A percentile compares a stretch with the other conserved stretches of the same genome.
Conservation (phyloP, 164 flowering plant species). For the Vitis rotundifolia region DNA sequence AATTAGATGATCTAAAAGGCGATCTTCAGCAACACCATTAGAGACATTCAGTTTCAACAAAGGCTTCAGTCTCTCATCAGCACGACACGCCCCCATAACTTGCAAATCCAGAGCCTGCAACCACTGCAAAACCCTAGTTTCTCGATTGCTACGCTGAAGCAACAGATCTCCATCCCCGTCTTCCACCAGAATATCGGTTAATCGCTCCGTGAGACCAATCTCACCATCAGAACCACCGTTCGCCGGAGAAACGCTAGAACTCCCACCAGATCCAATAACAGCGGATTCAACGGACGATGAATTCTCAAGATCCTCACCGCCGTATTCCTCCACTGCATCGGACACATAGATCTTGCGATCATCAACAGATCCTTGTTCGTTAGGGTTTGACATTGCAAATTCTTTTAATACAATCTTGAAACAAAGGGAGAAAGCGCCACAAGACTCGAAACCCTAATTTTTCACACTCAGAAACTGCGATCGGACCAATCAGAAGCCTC, state of each 20-base stretch:
- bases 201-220: conserved; percentile 44
- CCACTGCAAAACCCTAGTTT: conserved; percentile 62
- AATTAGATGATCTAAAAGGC: conserved; percentile 68
- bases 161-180: conserved; percentile 68
- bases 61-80: conserved; percentile 93
- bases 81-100: conserved; percentile 87
- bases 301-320: conserved; percentile 10
- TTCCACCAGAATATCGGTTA: conserved; percentile 41
- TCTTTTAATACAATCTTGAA: not conserved
- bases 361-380: conserved; percentile 25
- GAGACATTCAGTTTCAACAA: conserved; percentile 69
- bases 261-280: conserved; percentile 20
- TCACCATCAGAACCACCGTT: conserved; percentile 15
- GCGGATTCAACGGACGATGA: conserved; percentile 17
- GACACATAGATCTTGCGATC: conserved; percentile 21
- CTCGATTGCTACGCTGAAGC: conserved; percentile 42
- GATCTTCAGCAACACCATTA: conserved; percentile 68
- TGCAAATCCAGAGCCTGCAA: conserved; percentile 89
- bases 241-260: conserved; percentile 5
- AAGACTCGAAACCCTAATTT: not conserved
- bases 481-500: not conserved
- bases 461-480: not conserved
- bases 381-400: conserved; percentile 33
- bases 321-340: conserved; percentile 8
- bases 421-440: not conserved